Percentiles rank a stretch among this genome's conserved stretches.
Evolutionary conservation across 345 rosid genomes (phyloP).

Genomic region (Bruguiera parviflora): DNA sequence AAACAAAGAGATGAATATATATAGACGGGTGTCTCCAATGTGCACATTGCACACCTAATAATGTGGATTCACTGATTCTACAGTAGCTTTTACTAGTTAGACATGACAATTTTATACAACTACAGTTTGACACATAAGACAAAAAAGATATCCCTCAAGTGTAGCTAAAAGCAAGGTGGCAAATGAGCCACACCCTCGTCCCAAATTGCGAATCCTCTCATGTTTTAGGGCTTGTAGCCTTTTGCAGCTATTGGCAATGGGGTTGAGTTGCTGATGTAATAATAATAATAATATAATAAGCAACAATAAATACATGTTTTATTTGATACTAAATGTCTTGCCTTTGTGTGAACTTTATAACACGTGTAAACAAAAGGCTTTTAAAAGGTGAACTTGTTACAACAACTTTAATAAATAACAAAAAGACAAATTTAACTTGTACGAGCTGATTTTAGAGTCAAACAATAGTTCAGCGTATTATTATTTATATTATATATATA

Average conservation of each 20-base stretch:
- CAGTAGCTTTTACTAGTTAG: constrained; percentile 4
- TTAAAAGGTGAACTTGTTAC: no score
- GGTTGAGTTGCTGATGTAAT: not conserved
- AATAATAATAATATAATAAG: not conserved
- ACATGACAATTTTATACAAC: constrained; percentile 7
- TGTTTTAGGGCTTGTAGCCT: constrained; percentile 13
- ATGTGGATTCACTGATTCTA: constrained; percentile 13
- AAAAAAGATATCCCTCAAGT: constrained; percentile 20
- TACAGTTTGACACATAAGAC: constrained; percentile 22
- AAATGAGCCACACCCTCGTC: not conserved
- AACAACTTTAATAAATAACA: no score
- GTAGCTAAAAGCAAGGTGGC: constrained; percentile 25
- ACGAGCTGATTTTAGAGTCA: no score
- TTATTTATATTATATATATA: no score
- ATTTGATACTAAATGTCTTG: no score
- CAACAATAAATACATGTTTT: no score
- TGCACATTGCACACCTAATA: not conserved
- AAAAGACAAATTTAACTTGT: no score
- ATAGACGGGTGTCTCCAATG: not conserved
- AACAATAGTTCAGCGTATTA: no score
- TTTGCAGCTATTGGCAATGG: constrained; percentile 5
- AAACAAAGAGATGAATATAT: no score
- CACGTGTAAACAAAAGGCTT: no score
- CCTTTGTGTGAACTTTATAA: not conserved
- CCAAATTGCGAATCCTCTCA: not conserved